Conservation (phyloP, 108 stramenopile genomes). For the Schizochytrium sp. region DNA sequence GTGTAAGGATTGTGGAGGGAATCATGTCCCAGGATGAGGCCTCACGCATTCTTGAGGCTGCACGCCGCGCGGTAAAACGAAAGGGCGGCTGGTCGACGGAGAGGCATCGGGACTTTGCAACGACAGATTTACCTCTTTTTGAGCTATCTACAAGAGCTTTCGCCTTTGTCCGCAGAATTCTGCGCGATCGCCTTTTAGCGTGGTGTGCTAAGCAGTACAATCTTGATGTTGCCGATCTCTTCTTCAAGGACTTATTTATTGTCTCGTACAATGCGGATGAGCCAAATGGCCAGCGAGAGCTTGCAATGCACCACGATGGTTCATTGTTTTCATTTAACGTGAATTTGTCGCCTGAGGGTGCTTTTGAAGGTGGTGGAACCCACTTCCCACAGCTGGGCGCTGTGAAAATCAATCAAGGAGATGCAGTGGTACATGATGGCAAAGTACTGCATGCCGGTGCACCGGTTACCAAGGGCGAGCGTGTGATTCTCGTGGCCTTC, state of each 20-base stretch:
- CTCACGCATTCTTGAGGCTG: background rate
- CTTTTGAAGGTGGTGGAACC: constrained; percentile 47
- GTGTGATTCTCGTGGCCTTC: constrained; percentile 16
- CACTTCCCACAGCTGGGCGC: background rate
- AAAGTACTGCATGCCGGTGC: constrained; percentile 44
- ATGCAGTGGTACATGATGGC: constrained; percentile 51
- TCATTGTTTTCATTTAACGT: constrained; percentile 50
- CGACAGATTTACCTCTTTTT: constrained; percentile 5
- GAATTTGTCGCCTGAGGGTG: background rate
- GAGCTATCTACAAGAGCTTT: constrained; percentile 49
- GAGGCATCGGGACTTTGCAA: constrained; percentile 31
- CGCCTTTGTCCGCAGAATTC: background rate
- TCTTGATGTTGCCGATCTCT: constrained; percentile 39
- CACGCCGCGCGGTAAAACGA: background rate
- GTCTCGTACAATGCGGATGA: constrained; percentile 34
- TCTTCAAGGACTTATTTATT: constrained; percentile 52
- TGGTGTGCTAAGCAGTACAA: background rate
- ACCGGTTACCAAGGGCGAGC: constrained; percentile 27
- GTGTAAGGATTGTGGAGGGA: constrained; percentile 2
- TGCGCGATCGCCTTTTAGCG: background rate
- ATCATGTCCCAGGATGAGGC: background rate
- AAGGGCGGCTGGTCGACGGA: constrained; percentile 32
- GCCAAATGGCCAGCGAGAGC: constrained; percentile 14
- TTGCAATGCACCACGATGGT: constrained; percentile 39
- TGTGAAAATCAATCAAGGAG: background rate